Conservation (phyloP, 2,329 filamentous ascomycete genomes). For the Cryphonectria nitschkei region DNA sequence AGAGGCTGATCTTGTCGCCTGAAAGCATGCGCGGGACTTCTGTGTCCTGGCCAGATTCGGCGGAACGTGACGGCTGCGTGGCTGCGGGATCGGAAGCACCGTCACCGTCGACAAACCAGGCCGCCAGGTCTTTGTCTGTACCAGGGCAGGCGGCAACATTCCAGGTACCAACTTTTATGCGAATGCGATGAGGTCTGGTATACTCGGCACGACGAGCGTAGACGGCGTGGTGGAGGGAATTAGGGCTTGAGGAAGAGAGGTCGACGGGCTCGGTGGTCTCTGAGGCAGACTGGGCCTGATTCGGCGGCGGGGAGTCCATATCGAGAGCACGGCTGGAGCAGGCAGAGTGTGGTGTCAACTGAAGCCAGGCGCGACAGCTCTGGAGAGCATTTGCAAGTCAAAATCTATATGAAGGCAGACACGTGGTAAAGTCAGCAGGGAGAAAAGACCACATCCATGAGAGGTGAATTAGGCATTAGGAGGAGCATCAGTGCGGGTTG, state of each 20-base stretch:
- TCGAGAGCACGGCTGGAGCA: not conserved
- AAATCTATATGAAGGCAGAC: not conserved
- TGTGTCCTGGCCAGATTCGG: conserved; percentile 35
- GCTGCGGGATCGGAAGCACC: conserved; percentile 66
- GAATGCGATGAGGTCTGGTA: conserved; percentile 71
- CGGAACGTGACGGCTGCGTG: conserved; percentile 30
- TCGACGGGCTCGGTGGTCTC: conserved; percentile 26
- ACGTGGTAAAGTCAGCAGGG: not conserved
- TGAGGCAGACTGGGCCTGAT: conserved; percentile 16
- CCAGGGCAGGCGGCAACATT: conserved; percentile 87
- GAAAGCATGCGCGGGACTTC: conserved; percentile 52
- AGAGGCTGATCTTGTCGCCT: conserved; percentile 78
- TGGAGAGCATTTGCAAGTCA: not conserved
- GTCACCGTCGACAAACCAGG: conserved; percentile 84
- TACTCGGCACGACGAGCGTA: conserved; percentile 79
- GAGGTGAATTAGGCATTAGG: not conserved
- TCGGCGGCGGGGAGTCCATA: not conserved
- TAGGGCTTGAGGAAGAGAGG: conserved; percentile 47
- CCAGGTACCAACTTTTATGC: conserved; percentile 92
- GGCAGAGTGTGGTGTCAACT: not conserved
- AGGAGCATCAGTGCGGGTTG: not conserved
- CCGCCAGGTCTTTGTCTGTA: conserved; percentile 83
- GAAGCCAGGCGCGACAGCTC: not conserved
- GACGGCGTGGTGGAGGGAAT: conserved; percentile 67
- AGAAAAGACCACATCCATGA: not conserved